Conservation (phyloP, 2,329 filamentous ascomycete species). For the Penicillium sp. region DNA sequence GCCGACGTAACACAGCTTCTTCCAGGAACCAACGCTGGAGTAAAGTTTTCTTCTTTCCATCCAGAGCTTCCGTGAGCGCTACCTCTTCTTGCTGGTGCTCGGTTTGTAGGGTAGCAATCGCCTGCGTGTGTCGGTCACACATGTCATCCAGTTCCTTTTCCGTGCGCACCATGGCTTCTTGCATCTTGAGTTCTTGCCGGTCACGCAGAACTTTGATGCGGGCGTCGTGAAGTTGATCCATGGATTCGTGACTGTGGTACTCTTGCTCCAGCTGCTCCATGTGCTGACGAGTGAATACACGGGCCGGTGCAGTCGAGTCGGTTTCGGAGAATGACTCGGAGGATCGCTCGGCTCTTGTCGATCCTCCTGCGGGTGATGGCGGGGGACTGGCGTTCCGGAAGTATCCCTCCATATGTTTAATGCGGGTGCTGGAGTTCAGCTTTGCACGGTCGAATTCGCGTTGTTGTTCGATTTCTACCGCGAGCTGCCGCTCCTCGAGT, state of each 20-base stretch:
- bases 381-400: slow-evolving; percentile 44
- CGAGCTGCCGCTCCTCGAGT: slow-evolving; percentile 47
- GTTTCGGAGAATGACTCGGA: slow-evolving; percentile 23
- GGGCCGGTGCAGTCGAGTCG: slow-evolving; percentile 26
- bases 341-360: slow-evolving; percentile 12
- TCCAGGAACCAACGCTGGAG: slow-evolving; percentile 45
- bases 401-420: slow-evolving; percentile 52
- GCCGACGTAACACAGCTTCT: slow-evolving; percentile 43
- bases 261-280: slow-evolving; percentile 47
- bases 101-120: slow-evolving; percentile 36
- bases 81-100: slow-evolving; percentile 38
- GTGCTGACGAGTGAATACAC: slow-evolving; percentile 43
- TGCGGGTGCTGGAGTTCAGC: slow-evolving; percentile 44
- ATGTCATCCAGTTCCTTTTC: slow-evolving; percentile 41
- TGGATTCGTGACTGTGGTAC: slow-evolving; percentile 44
- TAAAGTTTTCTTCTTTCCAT: slow-evolving; percentile 36
- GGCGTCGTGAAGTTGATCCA: slow-evolving; percentile 46
- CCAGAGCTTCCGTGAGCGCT: slow-evolving; percentile 32
- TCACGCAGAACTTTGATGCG: slow-evolving; percentile 51
- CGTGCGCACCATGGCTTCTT: slow-evolving; percentile 41
- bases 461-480: slow-evolving; percentile 46
- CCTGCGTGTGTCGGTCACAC: slow-evolving; percentile 34
- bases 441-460: slow-evolving; percentile 48
- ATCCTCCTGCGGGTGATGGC: slow-evolving; percentile 22
- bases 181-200: slow-evolving; percentile 44